Evolutionary conservation across 2,329 filamentous ascomycete species (phyloP).

Genomic region (Penicillium sp.): DNA sequence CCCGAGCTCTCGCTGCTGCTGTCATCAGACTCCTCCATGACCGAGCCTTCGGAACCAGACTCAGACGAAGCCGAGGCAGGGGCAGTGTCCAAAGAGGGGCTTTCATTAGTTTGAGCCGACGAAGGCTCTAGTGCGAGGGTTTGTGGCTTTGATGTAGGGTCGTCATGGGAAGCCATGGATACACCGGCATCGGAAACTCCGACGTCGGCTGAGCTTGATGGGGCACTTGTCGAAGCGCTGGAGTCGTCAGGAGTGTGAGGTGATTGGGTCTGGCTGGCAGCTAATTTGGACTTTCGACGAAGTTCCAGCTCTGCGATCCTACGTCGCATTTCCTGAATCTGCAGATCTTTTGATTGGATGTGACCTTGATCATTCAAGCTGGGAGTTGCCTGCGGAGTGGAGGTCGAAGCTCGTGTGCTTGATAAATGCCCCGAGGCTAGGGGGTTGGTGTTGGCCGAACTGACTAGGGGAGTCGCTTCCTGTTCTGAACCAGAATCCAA

Average conservation of each 20-base stretch:
- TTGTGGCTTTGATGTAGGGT: neutral
- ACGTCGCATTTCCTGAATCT: slow-evolving; percentile 50
- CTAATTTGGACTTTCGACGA: slow-evolving; percentile 44
- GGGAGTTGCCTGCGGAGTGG: slow-evolving; percentile 38
- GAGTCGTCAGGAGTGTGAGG: slow-evolving; percentile 30
- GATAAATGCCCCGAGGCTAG: slow-evolving; percentile 43
- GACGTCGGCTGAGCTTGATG: slow-evolving; percentile 11
- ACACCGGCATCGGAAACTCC: slow-evolving; percentile 4
- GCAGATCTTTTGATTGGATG: slow-evolving; percentile 50
- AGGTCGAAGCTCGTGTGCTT: slow-evolving; percentile 39
- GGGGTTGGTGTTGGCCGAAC: slow-evolving; percentile 47
- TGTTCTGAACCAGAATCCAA: slow-evolving; percentile 35
- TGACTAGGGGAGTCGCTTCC: slow-evolving; percentile 26
- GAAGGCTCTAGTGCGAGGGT: neutral
- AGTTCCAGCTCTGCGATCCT: slow-evolving; percentile 54
- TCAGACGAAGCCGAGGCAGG: slow-evolving; percentile 27
- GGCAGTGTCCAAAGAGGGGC: neutral
- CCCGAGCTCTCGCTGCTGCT: slow-evolving; percentile 18
- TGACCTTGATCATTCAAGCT: slow-evolving; percentile 43
- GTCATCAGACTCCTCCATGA: slow-evolving; percentile 43
- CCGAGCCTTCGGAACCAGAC: slow-evolving; percentile 34
- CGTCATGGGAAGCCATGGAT: neutral
- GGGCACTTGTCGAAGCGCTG: slow-evolving; percentile 19
- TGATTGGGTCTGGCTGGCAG: slow-evolving; percentile 39
- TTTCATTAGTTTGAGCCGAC: neutral